These are phyloP conservation scores for Fusarium sp. DNA, from an alignment of 2,329 filamentous ascomycete genomes.

Conservation along the genomic window DNA sequence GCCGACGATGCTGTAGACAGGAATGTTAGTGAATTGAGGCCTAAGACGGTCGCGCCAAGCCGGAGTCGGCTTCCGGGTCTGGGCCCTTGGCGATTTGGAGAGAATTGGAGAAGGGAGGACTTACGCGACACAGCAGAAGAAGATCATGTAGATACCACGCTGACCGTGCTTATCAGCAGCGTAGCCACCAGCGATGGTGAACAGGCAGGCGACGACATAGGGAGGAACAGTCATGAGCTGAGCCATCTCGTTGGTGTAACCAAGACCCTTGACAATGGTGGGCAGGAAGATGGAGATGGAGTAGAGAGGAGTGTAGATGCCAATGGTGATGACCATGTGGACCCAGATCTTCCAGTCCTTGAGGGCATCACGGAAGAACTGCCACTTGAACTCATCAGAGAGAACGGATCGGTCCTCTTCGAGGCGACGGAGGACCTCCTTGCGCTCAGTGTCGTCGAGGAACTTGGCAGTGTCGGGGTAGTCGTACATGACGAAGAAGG, in stretches of 20 bases:
- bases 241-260: slow-evolving; percentile 52
- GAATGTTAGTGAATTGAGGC: slow-evolving; percentile 22
- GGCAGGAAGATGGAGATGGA: slow-evolving; percentile 54
- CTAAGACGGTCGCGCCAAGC: slow-evolving; percentile 13
- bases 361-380: slow-evolving; percentile 67
- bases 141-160: slow-evolving; percentile 54
- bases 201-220: slow-evolving; percentile 52
- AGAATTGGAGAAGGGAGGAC: slow-evolving; percentile 23
- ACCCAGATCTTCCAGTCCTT: slow-evolving; percentile 68
- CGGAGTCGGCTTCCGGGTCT: slow-evolving; percentile 9
- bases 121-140: slow-evolving; percentile 51
- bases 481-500: slow-evolving; percentile 68
- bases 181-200: slow-evolving; percentile 55
- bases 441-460: slow-evolving; percentile 57
- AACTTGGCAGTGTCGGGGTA: slow-evolving; percentile 67
- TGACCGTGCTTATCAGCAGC: slow-evolving; percentile 54
- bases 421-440: slow-evolving; percentile 57
- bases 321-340: slow-evolving; percentile 72
- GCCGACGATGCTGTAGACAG: slow-evolving; percentile 44
- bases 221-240: slow-evolving; percentile 55
- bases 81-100: slow-evolving; percentile 11
- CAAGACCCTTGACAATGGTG: slow-evolving; percentile 51
- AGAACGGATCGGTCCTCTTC: slow-evolving; percentile 57
- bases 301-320: slow-evolving; percentile 59
- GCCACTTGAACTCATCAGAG: slow-evolving; percentile 69